These are phyloP conservation scores for Fragaria iinumae DNA, from an alignment of 306 rosid genomes.

Conservation along the genomic window DNA sequence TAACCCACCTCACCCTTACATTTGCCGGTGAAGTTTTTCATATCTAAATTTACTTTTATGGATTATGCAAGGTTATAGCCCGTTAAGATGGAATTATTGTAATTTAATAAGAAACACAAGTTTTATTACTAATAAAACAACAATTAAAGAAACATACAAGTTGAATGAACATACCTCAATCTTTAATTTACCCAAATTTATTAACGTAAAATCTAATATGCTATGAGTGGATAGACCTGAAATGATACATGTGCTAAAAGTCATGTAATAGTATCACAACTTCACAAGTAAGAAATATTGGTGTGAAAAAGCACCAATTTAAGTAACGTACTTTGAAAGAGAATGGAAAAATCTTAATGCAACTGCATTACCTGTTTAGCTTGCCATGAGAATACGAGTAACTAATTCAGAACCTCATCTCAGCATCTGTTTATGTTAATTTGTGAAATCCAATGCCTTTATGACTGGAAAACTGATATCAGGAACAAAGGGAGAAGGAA, in stretches of 20 bases:
- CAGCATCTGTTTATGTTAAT: background rate
- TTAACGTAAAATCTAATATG: background rate
- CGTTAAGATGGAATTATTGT: background rate
- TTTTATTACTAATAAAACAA: background rate
- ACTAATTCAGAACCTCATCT: background rate
- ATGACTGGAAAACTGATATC: conserved; percentile 16
- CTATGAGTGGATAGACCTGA: background rate
- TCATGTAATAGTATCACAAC: background rate
- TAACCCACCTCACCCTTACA: no score
- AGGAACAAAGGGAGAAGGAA: conserved; percentile 35
- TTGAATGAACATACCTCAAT: background rate
- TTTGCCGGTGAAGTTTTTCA: no score
- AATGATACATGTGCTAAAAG: background rate
- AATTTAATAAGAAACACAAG: background rate
- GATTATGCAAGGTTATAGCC: background rate
- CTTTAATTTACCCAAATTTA: background rate
- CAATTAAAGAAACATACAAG: background rate
- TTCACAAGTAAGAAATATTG: background rate
- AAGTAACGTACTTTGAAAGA: background rate
- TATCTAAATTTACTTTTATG: background rate
- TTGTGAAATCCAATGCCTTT: background rate
- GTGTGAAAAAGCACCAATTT: background rate
- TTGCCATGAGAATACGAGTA: conserved; percentile 11
- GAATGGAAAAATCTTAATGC: background rate
- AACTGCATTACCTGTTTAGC: conserved; percentile 15